Percentiles rank a stretch among this genome's conserved stretches.
phyloP scores from a whole-genome alignment of 495 filamentous ascomycete genomes.

The Cetradonia linearis region DNA sequence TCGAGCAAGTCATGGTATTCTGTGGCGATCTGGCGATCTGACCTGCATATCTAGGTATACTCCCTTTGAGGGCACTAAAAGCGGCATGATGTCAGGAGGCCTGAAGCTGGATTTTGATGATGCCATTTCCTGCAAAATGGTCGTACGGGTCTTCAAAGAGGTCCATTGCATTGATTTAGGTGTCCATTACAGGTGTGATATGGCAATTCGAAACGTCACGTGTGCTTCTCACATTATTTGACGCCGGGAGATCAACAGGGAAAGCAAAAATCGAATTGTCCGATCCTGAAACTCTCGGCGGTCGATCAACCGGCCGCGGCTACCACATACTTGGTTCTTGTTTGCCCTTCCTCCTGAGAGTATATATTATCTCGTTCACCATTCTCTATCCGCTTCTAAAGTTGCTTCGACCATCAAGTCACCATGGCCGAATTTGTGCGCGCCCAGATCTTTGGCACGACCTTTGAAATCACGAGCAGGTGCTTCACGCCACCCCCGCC shows the following conservation, averaged over 20 bases:
- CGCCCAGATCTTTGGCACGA: constrained; percentile 98
- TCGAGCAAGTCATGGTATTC: not conserved
- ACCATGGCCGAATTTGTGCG: constrained; percentile 97
- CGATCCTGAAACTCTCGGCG: not conserved
- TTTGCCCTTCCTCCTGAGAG: not conserved
- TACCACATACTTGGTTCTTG: constrained; percentile 14
- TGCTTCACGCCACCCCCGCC: constrained; percentile 30
- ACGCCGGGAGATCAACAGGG: constrained; percentile 18
- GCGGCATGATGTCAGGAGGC: constrained; percentile 7
- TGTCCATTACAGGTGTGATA: not conserved
- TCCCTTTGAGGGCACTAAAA: not conserved
- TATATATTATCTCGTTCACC: not conserved
- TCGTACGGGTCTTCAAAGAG: not conserved
- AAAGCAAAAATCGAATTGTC: not conserved
- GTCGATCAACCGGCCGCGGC: constrained; percentile 13
- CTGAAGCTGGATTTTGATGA: constrained; percentile 1
- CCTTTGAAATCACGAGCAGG: constrained; percentile 99
- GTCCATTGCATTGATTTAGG: not conserved
- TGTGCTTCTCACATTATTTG: not conserved
- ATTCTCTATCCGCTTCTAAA: not conserved
- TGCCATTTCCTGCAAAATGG: not conserved
- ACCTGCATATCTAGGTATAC: not conserved
- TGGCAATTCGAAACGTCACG: not conserved
- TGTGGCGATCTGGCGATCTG: not conserved
- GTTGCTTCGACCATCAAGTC: constrained; percentile 19